phyloP scores from a whole-genome alignment of 768 basidiomycete species.

The Tylopilus sp. region DNA sequence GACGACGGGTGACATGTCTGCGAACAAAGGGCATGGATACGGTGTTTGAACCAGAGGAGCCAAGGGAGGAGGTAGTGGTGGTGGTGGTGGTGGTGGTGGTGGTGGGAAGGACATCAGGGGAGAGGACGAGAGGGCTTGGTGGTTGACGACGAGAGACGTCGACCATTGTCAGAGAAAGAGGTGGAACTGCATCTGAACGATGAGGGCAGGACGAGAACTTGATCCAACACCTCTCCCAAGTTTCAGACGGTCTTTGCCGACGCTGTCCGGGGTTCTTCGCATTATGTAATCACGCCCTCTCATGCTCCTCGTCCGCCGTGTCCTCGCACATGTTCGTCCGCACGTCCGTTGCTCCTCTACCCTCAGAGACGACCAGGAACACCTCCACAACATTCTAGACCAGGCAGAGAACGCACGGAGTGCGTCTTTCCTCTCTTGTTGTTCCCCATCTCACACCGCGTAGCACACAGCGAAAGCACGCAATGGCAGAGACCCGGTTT shows the following conservation, averaged over 20 bases:
- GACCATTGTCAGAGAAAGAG: constrained; percentile 20
- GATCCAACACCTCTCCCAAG: no score
- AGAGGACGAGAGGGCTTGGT: constrained; percentile 80
- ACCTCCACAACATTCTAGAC: constrained; percentile 22
- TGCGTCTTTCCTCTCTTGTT: neutral
- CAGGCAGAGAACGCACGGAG: constrained; percentile 23
- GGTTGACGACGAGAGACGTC: constrained; percentile 46
- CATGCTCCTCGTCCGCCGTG: constrained; percentile 17
- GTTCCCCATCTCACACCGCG: neutral
- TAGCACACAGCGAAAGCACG: constrained; percentile 6
- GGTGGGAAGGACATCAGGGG: constrained; percentile 47
- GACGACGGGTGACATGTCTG: constrained; percentile 88
- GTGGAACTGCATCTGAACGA: constrained; percentile 17
- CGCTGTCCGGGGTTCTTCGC: constrained; percentile 19
- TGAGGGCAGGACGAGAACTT: neutral
- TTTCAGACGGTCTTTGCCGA: constrained; percentile 12
- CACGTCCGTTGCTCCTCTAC: constrained; percentile 16
- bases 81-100: constrained; percentile 7
- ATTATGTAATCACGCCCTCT: constrained; percentile 11
- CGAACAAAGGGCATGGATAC: constrained; percentile 92
- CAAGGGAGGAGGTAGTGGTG: constrained; percentile 23
- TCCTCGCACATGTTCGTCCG: neutral
- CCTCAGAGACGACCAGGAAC: constrained; percentile 23
- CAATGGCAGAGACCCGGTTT: constrained; percentile 23
- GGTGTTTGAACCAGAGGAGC: constrained; percentile 58